Conservation (phyloP, 108 stramenopile species). For the Tribonema minus region DNA sequence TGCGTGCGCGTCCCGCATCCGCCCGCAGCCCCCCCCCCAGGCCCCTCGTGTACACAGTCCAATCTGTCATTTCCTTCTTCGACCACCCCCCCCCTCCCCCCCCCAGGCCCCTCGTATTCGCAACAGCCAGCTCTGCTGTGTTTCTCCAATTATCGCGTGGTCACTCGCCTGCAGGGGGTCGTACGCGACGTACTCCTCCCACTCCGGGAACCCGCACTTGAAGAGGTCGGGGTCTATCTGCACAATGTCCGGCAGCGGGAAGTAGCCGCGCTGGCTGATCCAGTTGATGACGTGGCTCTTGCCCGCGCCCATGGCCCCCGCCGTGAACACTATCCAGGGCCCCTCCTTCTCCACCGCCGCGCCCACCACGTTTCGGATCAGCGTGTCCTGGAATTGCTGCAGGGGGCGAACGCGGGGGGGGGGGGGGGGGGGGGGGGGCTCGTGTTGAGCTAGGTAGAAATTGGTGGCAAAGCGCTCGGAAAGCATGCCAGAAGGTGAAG, state of each 20-base stretch:
- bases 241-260: slow-evolving; percentile 49
- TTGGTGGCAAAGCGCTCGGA: not conserved
- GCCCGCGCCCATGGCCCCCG: slow-evolving; percentile 85
- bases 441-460: not conserved
- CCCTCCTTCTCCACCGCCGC: slow-evolving; percentile 39
- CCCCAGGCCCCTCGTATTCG: no score
- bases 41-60: no score
- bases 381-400: slow-evolving; percentile 15
- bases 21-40: no score
- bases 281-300: slow-evolving; percentile 72
- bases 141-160: no score
- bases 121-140: no score
- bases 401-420: not conserved
- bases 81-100: no score
- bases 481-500: not conserved
- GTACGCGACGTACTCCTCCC: slow-evolving; percentile 39
- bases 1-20: no score
- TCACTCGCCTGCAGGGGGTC: slow-evolving; percentile 23
- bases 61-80: no score
- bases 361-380: slow-evolving; percentile 43
- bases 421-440: no score
- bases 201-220: slow-evolving; percentile 59
- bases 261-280: slow-evolving; percentile 37
- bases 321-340: slow-evolving; percentile 61
- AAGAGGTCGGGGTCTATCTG: slow-evolving; percentile 60